Percentiles rank a stretch among this genome's conserved stretches.
Evolutionary conservation across 805 yeast genomes (phyloP).

Genomic region (Lachancea meyersii): DNA sequence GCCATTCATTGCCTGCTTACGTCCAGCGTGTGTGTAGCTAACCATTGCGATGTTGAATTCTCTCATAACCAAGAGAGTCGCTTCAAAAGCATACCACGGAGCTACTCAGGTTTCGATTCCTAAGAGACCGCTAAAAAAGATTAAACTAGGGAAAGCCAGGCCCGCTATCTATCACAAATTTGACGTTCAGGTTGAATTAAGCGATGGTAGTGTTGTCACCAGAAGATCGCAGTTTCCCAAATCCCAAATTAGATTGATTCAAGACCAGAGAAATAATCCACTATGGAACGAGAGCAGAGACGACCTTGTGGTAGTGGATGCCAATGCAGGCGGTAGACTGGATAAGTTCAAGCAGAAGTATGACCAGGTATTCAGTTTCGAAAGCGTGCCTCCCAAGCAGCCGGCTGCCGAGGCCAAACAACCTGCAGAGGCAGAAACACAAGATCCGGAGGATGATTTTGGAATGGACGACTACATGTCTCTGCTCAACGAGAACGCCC

Average conservation of each 20-base stretch:
- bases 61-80: slow-evolving; percentile 10
- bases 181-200: slow-evolving; percentile 79
- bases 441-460: slow-evolving; percentile 17
- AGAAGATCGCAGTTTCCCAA: slow-evolving; percentile 87
- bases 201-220: slow-evolving; percentile 86
- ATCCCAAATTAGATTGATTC: slow-evolving; percentile 74
- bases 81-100: slow-evolving; percentile 19
- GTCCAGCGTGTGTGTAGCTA: not conserved
- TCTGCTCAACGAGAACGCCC: slow-evolving; percentile 25
- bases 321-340: slow-evolving; percentile 78
- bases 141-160: slow-evolving; percentile 76
- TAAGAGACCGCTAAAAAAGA: slow-evolving; percentile 60
- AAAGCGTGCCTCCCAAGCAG: slow-evolving; percentile 17
- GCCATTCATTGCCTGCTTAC: not conserved
- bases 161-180: slow-evolving; percentile 92
- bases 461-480: slow-evolving; percentile 32
- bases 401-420: slow-evolving; percentile 10
- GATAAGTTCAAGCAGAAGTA: slow-evolving; percentile 67
- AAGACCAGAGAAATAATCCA: slow-evolving; percentile 81
- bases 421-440: slow-evolving; percentile 7
- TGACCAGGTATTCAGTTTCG: slow-evolving; percentile 41
- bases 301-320: slow-evolving; percentile 66
- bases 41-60: slow-evolving; percentile 6
- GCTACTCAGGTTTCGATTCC: slow-evolving; percentile 27
- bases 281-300: slow-evolving; percentile 86